Conservation (phyloP, 305 asterid species). For the Rubia tinctorum region DNA sequence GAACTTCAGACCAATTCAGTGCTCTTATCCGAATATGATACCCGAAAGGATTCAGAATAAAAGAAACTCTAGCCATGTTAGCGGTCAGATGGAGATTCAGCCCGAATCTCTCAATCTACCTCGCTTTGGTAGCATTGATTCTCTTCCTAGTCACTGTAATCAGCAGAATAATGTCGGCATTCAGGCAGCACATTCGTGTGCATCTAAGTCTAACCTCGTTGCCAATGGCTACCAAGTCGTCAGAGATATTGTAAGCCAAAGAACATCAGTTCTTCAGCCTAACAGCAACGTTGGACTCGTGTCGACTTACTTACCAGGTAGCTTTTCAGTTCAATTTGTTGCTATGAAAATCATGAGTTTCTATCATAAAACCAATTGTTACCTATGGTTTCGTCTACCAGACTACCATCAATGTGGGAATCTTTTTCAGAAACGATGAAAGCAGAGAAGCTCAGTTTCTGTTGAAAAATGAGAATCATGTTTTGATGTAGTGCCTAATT, state of each 20-base stretch:
- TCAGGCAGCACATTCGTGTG: neutral
- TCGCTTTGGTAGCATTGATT: neutral
- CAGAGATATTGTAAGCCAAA: conserved; percentile 9
- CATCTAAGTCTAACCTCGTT: conserved; percentile 5
- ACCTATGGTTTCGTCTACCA: too few species aligned
- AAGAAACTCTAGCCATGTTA: neutral
- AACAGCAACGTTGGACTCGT: neutral
- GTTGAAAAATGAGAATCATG: too few species aligned
- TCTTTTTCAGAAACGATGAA: too few species aligned
- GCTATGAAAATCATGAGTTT: too few species aligned
- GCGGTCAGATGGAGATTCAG: neutral
- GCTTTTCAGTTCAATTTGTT: neutral
- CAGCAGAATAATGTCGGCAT: neutral
- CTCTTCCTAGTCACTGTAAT: neutral
- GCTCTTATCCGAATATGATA: neutral
- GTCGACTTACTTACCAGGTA: conserved; percentile 16
- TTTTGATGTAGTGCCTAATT: neutral
- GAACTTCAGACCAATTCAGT: neutral
- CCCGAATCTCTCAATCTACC: neutral
- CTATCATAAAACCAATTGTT: too few species aligned
- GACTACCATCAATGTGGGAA: too few species aligned
- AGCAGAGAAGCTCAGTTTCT: too few species aligned
- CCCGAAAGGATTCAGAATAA: neutral
- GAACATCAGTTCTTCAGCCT: conserved; percentile 3
- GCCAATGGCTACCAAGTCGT: conserved; percentile 12